Percentiles rank a stretch among this genome's conserved stretches.
phyloP scores from a whole-genome alignment of 2,329 filamentous ascomycete species.

The Metarhizium humberi region DNA sequence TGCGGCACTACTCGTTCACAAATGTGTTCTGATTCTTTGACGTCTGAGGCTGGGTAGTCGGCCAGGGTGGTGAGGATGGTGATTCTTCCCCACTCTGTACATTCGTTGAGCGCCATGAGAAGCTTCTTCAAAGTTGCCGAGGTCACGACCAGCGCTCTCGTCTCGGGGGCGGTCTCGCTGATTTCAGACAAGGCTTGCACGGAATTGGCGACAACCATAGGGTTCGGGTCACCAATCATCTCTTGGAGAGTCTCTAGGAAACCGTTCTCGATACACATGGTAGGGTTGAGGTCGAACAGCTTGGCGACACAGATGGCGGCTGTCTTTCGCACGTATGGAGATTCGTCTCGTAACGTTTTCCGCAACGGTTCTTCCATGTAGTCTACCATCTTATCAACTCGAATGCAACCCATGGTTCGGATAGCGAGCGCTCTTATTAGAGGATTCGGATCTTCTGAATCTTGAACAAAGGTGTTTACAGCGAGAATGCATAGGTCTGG shows the following conservation, averaged over 20 bases:
- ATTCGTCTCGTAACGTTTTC: constrained; percentile 94
- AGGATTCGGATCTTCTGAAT: constrained; percentile 96
- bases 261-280: constrained; percentile 91
- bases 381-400: constrained; percentile 98
- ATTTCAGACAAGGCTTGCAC: constrained; percentile 93
- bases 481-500: constrained; percentile 97
- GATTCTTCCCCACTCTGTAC: constrained; percentile 95
- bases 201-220: constrained; percentile 97
- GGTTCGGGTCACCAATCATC: constrained; percentile 93
- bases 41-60: constrained; percentile 75
- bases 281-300: constrained; percentile 87
- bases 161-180: constrained; percentile 81
- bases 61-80: constrained; percentile 86
- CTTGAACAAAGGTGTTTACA: constrained; percentile 98
- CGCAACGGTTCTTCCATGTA: constrained; percentile 98
- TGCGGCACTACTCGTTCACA: constrained; percentile 94
- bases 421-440: constrained; percentile 91
- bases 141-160: constrained; percentile 74
- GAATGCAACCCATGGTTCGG: constrained; percentile 95
- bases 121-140: constrained; percentile 85
- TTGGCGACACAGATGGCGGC: constrained; percentile 97
- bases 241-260: constrained; percentile 92
- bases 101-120: constrained; percentile 92
- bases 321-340: constrained; percentile 95
- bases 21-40: constrained; percentile 96